phyloP scores from a whole-genome alignment of 1,284 basidiomycete genomes.

The Athelia psychrophila region DNA sequence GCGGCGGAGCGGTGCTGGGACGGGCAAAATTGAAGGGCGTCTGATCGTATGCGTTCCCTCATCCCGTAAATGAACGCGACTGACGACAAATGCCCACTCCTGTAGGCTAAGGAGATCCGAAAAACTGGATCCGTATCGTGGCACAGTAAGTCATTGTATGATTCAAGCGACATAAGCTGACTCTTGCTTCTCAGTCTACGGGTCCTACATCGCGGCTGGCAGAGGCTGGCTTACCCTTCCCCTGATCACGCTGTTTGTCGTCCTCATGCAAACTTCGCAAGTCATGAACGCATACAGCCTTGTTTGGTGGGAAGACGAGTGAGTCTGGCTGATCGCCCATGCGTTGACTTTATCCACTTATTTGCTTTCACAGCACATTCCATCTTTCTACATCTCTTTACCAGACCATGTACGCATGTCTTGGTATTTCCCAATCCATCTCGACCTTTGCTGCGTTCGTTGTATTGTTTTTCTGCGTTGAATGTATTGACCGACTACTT shows the following conservation, averaged over 20 bases:
- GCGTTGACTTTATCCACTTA: too few species aligned
- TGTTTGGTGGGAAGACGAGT: conserved; percentile 74
- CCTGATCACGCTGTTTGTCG: conserved; percentile 49
- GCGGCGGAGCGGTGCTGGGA: conserved; percentile 47
- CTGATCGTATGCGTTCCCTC: conserved; percentile 35
- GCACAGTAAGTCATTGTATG: conserved; percentile 34
- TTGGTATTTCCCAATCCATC: conserved; percentile 59
- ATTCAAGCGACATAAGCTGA: background rate
- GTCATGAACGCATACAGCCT: conserved; percentile 58
- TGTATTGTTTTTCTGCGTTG: background rate
- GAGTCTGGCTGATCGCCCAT: conserved; percentile 19
- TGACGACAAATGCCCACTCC: too few species aligned
- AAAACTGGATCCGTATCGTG: conserved; percentile 64
- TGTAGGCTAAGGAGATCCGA: conserved; percentile 50
- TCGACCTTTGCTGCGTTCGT: conserved; percentile 62
- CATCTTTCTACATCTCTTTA: conserved; percentile 56
- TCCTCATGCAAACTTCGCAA: conserved; percentile 63
- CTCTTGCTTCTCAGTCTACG: conserved; percentile 51
- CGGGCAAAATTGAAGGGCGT: conserved; percentile 60
- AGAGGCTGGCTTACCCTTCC: conserved; percentile 57
- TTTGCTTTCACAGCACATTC: conserved; percentile 37
- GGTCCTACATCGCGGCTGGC: conserved; percentile 65
- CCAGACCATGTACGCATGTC: conserved; percentile 67
- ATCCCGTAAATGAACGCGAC: too few species aligned
- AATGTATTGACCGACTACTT: conserved; percentile 8